These are phyloP conservation scores for Pleurotus pulmonarius DNA, from an alignment of 768 basidiomycete genomes.

Conservation along the genomic window DNA sequence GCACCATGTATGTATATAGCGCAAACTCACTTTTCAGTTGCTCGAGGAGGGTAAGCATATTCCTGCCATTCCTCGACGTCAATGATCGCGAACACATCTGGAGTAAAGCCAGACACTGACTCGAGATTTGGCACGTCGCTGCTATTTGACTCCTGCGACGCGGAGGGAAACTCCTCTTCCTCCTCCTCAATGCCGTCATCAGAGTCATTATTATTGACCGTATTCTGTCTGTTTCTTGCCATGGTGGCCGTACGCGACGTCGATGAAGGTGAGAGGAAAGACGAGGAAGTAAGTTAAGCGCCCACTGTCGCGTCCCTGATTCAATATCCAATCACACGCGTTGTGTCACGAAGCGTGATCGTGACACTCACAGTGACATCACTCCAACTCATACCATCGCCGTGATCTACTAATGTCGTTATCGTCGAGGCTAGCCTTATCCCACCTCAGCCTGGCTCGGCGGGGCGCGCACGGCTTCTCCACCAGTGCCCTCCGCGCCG, in stretches of 20 bases:
- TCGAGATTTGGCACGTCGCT: background rate
- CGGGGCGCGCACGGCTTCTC: constrained; percentile 18
- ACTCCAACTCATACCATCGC: background rate
- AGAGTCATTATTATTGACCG: background rate
- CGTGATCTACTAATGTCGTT: background rate
- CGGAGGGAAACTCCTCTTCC: background rate
- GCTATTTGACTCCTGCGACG: constrained; percentile 1
- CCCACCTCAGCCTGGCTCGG: background rate
- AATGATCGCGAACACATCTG: no score
- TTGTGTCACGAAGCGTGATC: background rate
- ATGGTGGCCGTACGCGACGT: background rate
- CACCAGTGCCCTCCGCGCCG: constrained; percentile 17
- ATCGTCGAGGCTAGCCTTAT: background rate
- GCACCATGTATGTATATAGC: background rate
- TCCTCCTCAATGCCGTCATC: background rate
- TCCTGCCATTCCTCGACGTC: background rate
- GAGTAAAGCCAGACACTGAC: background rate
- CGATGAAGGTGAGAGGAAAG: background rate
- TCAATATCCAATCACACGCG: background rate
- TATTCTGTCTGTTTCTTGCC: background rate
- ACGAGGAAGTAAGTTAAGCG: constrained; percentile 1
- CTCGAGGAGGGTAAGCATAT: background rate
- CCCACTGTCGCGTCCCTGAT: background rate
- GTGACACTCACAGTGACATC: background rate
- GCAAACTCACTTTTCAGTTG: background rate